A percentile compares a stretch with the other conserved stretches of the same genome.
Evolutionary conservation across 2,329 filamentous ascomycete genomes (phyloP).

Genomic region (Xylaria sp.): DNA sequence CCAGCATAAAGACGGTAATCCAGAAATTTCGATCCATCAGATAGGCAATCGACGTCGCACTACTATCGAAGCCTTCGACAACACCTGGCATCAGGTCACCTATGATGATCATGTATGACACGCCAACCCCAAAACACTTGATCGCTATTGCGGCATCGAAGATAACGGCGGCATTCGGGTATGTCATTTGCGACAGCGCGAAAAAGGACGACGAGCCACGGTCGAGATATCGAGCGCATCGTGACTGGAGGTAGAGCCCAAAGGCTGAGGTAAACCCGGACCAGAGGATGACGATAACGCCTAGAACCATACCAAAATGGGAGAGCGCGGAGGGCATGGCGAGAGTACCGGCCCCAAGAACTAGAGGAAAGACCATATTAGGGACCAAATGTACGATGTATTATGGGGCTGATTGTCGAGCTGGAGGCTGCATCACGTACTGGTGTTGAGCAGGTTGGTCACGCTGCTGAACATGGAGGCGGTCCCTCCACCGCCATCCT

Average conservation of each 20-base stretch:
- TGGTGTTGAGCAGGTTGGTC: constrained; percentile 96
- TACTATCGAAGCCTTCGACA: constrained; percentile 79
- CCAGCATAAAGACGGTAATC: constrained; percentile 97
- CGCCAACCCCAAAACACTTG: constrained; percentile 97
- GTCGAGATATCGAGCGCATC: constrained; percentile 93
- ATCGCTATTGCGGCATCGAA: constrained; percentile 97
- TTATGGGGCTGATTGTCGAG: neutral
- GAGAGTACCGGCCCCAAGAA: constrained; percentile 92
- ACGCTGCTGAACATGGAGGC: constrained; percentile 92
- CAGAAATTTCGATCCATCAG: constrained; percentile 93
- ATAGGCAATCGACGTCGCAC: constrained; percentile 73
- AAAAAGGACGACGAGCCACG: constrained; percentile 92
- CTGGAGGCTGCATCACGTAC: constrained; percentile 60
- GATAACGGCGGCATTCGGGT: constrained; percentile 92
- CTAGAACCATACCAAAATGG: constrained; percentile 92
- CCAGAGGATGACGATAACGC: constrained; percentile 87
- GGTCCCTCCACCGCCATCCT: constrained; percentile 77
- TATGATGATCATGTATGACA: constrained; percentile 98
- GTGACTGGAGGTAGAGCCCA: constrained; percentile 92
- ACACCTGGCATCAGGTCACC: constrained; percentile 98
- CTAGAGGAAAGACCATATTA: constrained; percentile 57
- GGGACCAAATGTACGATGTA: constrained; percentile 11
- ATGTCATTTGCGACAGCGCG: constrained; percentile 95
- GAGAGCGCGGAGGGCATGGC: constrained; percentile 96
- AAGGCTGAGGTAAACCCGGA: constrained; percentile 89